Conservation (phyloP, 2,329 filamentous ascomycete genomes). For the Seiridium cupressi region DNA sequence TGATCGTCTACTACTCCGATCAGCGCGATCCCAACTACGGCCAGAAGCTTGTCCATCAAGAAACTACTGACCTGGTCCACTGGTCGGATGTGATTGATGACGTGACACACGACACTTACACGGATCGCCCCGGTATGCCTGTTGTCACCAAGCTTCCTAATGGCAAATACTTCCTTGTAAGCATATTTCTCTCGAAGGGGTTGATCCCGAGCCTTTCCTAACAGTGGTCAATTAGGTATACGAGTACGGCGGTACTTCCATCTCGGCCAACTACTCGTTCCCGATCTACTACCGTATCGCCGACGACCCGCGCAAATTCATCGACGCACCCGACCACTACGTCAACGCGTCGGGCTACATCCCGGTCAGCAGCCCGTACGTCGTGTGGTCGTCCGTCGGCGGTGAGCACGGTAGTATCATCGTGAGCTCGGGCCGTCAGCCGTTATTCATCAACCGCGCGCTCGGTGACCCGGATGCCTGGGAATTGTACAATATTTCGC, state of each 20-base stretch:
- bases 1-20: conserved; percentile 70
- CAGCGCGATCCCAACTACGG: conserved; percentile 65
- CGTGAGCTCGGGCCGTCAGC: conserved; percentile 27
- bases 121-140: conserved; percentile 35
- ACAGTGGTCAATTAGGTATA: conserved; percentile 15
- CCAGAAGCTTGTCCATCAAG: conserved; percentile 68
- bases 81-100: conserved; percentile 63
- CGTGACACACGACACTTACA: conserved; percentile 48
- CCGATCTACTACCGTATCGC: conserved; percentile 31
- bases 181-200: neutral
- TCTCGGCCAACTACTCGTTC: conserved; percentile 17
- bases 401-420: conserved; percentile 29
- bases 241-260: conserved; percentile 30
- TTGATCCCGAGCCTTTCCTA: neutral
- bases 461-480: conserved; percentile 27
- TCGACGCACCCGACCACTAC: conserved; percentile 16
- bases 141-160: conserved; percentile 54
- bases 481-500: conserved; percentile 22
- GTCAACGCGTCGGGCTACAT: conserved; percentile 22
- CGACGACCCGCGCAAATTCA: conserved; percentile 24
- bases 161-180: conserved; percentile 56
- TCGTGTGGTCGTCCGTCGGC: conserved; percentile 30
- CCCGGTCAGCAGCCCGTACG: conserved; percentile 29
- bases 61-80: conserved; percentile 53
- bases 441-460: conserved; percentile 27